A percentile compares a stretch with the other conserved stretches of the same genome.
Evolutionary conservation across 2,329 filamentous ascomycete genomes (phyloP).

Genomic region (Monilinia aucupariae): DNA sequence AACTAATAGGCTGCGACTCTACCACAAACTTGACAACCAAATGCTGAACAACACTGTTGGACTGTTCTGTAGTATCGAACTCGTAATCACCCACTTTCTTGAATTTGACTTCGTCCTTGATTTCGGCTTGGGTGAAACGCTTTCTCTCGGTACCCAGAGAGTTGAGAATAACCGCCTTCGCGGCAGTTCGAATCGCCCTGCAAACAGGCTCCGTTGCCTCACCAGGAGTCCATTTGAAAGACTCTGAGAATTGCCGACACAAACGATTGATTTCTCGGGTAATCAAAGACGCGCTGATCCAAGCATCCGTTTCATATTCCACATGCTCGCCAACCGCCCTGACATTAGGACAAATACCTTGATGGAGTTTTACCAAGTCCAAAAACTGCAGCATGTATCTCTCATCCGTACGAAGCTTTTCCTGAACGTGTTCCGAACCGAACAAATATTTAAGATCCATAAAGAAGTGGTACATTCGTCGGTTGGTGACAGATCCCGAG

Average conservation of each 20-base stretch:
- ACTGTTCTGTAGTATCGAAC: constrained; percentile 52
- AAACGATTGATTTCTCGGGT: constrained; percentile 92
- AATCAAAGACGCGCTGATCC: constrained; percentile 93
- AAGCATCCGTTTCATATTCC: constrained; percentile 95
- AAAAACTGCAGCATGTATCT: constrained; percentile 91
- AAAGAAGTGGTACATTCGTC: constrained; percentile 97
- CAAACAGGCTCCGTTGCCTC: constrained; percentile 62
- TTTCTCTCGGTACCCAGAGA: constrained; percentile 83
- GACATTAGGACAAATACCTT: constrained; percentile 93
- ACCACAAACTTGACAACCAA: constrained; percentile 81
- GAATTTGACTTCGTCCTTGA: constrained; percentile 81
- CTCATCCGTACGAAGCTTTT: constrained; percentile 73
- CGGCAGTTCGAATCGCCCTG: constrained; percentile 65
- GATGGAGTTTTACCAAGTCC: constrained; percentile 90
- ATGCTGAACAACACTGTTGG: constrained; percentile 40
- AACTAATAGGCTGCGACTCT: constrained; percentile 86
- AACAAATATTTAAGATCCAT: constrained; percentile 89
- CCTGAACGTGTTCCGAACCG: constrained; percentile 80
- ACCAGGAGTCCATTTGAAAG: constrained; percentile 67
- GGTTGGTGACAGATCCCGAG: constrained; percentile 87
- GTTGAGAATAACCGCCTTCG: constrained; percentile 80
- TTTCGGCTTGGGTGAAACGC: constrained; percentile 79
- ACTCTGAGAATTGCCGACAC: constrained; percentile 80
- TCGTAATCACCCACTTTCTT: constrained; percentile 73
- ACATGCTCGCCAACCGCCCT: constrained; percentile 92